Evolutionary conservation across 1,284 basidiomycete species (phyloP), one percentile per base, ranked within the genome.

Genomic region (Irpex sp.): DNA sequence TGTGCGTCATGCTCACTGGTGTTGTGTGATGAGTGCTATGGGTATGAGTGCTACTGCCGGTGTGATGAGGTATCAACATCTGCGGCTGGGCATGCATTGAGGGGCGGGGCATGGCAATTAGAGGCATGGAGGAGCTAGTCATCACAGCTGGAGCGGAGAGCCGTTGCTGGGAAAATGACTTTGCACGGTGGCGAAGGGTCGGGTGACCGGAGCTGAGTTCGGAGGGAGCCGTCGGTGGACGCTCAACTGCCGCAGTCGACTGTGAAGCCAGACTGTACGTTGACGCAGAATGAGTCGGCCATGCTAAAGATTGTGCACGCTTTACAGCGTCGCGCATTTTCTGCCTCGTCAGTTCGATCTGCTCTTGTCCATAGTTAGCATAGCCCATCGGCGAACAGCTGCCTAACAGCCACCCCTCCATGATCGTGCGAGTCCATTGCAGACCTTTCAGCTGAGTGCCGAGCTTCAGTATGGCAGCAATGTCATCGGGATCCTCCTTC

Each of bases 351-450:
- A 80, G 76, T 11, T 75, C 73, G 61, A 78, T 76, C 67, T 79
- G 77, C 50, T 74, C 71, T 0, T 75, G 70, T 43, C 80, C 77
- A 65, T 83, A 88, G 1, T 68, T 66, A 0, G 73, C 68, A 68
- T 86, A 87, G 0, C 80, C 79, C 85, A 87, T 87, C 7, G 84
- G 77, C 73, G 79, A 81, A 66, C 85, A 87, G 31, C 81, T 74
- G 0, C 73, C 76, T 47, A 75, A 68, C 21, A 88, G 74, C 85
- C 85, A 88, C 4, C 65, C 63, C 70, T 87, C 84, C 63, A 89
- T 75, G 15, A 78, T 68, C 1, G 78, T 70, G 3, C 79, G 73
- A 0, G 81, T 84, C 88, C 87, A 89, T 17, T 78, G 74, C 0
- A 81, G 76, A 15, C 79, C 76, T 17, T 82, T 81, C 59, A 83